These are phyloP conservation scores for Phyllosticta capitalensis DNA, from an alignment of 2,329 filamentous ascomycete genomes.

Conservation along the genomic window DNA sequence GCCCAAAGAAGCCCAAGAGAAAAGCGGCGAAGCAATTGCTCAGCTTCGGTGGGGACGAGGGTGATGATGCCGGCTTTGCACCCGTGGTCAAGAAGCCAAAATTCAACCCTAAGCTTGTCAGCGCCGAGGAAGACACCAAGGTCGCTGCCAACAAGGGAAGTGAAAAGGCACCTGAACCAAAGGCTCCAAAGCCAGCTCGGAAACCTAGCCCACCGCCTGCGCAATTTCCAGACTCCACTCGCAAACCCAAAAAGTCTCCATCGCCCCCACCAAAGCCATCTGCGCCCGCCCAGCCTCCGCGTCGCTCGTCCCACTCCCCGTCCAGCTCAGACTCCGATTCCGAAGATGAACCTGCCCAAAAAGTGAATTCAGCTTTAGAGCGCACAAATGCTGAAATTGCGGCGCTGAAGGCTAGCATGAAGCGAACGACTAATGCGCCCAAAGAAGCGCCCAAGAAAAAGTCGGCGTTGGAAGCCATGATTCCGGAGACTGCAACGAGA, in stretches of 20 bases:
- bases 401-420: slow-evolving; percentile 73
- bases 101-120: slow-evolving; percentile 67
- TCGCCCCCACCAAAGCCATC: slow-evolving; percentile 1
- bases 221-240: background rate
- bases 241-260: background rate
- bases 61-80: slow-evolving; percentile 44
- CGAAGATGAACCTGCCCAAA: slow-evolving; percentile 27
- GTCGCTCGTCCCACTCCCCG: slow-evolving; percentile 3
- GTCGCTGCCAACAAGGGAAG: slow-evolving; percentile 3
- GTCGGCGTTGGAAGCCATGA: slow-evolving; percentile 61
- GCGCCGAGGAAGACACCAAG: slow-evolving; percentile 30
- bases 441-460: slow-evolving; percentile 35
- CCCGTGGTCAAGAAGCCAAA: slow-evolving; percentile 66
- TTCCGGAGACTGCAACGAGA: slow-evolving; percentile 59
- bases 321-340: slow-evolving; percentile 7
- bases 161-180: background rate
- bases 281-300: background rate
- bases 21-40: slow-evolving; percentile 68
- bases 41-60: slow-evolving; percentile 62
- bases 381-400: slow-evolving; percentile 72
- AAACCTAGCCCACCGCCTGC: background rate
- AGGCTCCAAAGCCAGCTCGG: background rate
- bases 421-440: slow-evolving; percentile 40
- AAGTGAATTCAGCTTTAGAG: slow-evolving; percentile 44
- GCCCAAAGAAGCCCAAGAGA: slow-evolving; percentile 50